These are phyloP conservation scores for Lodderomyces pseudojiufengensis DNA, from an alignment of 1,139 yeast genomes.

Conservation along the genomic window DNA sequence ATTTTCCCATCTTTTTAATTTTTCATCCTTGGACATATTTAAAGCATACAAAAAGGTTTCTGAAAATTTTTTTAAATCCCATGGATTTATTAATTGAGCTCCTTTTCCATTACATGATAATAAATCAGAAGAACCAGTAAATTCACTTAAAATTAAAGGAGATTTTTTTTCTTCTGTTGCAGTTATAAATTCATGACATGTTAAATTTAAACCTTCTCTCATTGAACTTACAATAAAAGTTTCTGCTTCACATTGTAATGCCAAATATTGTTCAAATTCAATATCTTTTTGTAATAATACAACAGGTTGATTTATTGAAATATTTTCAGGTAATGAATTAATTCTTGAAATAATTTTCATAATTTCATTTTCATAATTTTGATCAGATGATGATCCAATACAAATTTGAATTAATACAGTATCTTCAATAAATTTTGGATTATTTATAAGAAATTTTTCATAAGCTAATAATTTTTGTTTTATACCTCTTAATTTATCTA, in stretches of 20 bases:
- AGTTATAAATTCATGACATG: constrained; percentile 89
- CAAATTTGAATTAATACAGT: constrained; percentile 85
- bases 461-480: constrained; percentile 85
- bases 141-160: constrained; percentile 84
- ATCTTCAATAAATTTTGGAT: constrained; percentile 68
- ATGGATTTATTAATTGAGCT: constrained; percentile 82
- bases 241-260: constrained; percentile 81
- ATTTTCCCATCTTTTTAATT: constrained; percentile 56
- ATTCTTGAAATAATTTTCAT: constrained; percentile 80
- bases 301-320: constrained; percentile 80
- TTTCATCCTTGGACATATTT: constrained; percentile 59
- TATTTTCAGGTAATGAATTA: constrained; percentile 68
- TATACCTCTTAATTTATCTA: constrained; percentile 84
- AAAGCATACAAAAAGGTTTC: constrained; percentile 59
- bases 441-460: constrained; percentile 64
- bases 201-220: constrained; percentile 95
- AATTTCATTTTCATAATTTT: constrained; percentile 65
- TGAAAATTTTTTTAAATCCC: constrained; percentile 73
- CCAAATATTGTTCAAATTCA: constrained; percentile 84
- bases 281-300: constrained; percentile 84
- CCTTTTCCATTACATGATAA: constrained; percentile 52
- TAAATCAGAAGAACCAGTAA: constrained; percentile 88
- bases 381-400: constrained; percentile 46
- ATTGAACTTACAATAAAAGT: constrained; percentile 82
- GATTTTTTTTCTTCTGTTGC: constrained; percentile 72